Evolutionary conservation across 179 eudicot genomes (phyloP).

Genomic region (Dionaea muscipula): DNA sequence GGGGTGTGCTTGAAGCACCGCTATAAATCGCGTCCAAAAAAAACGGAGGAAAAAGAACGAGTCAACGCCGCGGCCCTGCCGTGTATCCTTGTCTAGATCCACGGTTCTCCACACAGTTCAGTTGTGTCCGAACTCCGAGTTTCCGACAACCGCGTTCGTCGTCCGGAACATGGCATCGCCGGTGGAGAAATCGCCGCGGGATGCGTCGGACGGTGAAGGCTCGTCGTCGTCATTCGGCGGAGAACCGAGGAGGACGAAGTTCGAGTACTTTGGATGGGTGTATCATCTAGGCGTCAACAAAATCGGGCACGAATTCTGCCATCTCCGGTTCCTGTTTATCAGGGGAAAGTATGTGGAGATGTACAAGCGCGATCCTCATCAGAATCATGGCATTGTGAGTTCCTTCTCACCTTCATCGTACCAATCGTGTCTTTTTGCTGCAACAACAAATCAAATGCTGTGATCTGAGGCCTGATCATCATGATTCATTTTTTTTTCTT

Average conservation of each 20-base stretch:
- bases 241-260: slow-evolving; percentile 24
- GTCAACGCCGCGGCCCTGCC: too few species aligned
- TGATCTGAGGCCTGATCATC: too few species aligned
- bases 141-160: too few species aligned
- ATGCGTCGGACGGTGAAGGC: slow-evolving; percentile 24
- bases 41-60: too few species aligned
- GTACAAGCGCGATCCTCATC: slow-evolving; percentile 85
- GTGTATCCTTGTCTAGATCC: too few species aligned
- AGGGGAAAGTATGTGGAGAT: slow-evolving; percentile 71
- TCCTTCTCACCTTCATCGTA: neutral
- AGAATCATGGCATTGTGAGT: slow-evolving; percentile 53
- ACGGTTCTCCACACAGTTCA: too few species aligned
- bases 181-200: neutral
- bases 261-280: slow-evolving; percentile 75
- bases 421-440: too few species aligned
- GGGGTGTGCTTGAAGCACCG: too few species aligned
- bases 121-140: too few species aligned
- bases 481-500: too few species aligned
- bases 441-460: too few species aligned
- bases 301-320: slow-evolving; percentile 71
- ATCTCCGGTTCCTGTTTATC: slow-evolving; percentile 52
- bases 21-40: too few species aligned
- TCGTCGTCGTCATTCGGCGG: slow-evolving; percentile 13
- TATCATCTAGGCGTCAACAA: slow-evolving; percentile 68
- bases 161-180: slow-evolving; percentile 4